Evolutionary conservation across 441 rosid species (phyloP).

Genomic region (Codiaeum variegatum): DNA sequence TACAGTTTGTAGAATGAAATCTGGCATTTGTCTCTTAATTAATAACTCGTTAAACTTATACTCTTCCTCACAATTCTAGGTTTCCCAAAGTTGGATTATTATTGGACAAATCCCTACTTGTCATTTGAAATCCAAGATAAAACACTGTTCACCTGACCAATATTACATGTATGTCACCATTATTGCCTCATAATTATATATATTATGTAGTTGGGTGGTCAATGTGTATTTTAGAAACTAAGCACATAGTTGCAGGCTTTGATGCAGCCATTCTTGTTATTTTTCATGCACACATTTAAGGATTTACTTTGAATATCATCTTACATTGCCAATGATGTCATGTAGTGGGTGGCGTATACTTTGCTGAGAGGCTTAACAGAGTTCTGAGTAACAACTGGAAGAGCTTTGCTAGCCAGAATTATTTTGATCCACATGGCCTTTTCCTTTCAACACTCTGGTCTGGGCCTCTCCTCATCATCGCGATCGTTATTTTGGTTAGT

Average conservation of each 20-base stretch:
- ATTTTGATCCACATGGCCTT: constrained; percentile 78
- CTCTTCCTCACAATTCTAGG: neutral
- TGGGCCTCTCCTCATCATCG: constrained; percentile 78
- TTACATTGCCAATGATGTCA: constrained; percentile 10
- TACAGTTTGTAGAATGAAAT: neutral
- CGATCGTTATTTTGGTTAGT: constrained; percentile 77
- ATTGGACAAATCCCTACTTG: neutral
- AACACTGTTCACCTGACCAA: neutral
- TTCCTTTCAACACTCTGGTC: constrained; percentile 90
- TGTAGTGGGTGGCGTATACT: constrained; percentile 88
- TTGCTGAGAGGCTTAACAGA: constrained; percentile 74
- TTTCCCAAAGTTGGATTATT: neutral
- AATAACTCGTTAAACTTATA: neutral
- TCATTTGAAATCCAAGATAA: neutral
- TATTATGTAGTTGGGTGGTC: neutral
- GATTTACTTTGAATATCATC: neutral
- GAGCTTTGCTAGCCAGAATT: constrained; percentile 81
- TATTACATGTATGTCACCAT: neutral
- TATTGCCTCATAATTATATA: neutral
- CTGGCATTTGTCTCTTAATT: neutral
- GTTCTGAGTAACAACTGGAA: constrained; percentile 64
- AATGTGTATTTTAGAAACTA: neutral
- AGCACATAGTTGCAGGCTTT: neutral
- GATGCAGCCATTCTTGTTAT: neutral
- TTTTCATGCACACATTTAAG: neutral